Base-by-base conservation (phyloP, 2,329 filamentous ascomycete species). In the Blastomyces gilchristii region DNA sequence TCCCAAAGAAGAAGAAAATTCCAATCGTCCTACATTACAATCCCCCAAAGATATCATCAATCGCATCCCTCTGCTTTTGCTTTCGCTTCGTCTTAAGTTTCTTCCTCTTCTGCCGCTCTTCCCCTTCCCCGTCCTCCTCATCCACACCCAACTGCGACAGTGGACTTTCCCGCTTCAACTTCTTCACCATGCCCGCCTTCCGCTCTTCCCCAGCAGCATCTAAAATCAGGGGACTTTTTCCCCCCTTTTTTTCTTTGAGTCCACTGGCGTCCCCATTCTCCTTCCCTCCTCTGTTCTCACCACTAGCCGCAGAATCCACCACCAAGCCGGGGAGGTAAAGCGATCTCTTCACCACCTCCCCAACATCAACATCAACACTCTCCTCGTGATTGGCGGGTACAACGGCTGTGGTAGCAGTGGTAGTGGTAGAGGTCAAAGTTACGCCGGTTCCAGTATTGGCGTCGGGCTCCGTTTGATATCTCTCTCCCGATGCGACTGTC, bases 31-130 rank as follows among this genome's bases (percentile, higher is more conserved):
- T 45, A 64, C 41, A 66, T 28, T 45, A 65, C 47, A 67, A 64
- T 7, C 43, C 65, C 16, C 65, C 65, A 52, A 94, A 94, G 31
- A 93, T 74, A 70, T 86, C 85, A 65, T 91, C 89, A 62, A 93
- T 88, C 52, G 84, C 87, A 71, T 91, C 85, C 6, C 79, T 83
- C 63, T 80, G 82, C 69, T 80, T 82, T 68, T 82, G 85, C 73
- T 83, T 85, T 22, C 43, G 41, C 12, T 65, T 50, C 45, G 58
- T 59, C 31, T 85, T 71, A 80, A 83, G 65, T 75, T 78, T 63
- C 65, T 60, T 79, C 77, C 72, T 52, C 65, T 68, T 56, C 70
- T 73, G 39, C 62, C 43, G 56, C 34, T 37, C 34, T 58, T 2
- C 25, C 59, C 37, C 34, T 63, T 53, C 45, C 58, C 59, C 45